Base-by-base conservation (phyloP, 192 early-diverging fungal genomes). In the Funneliformis mosseae region DNA sequence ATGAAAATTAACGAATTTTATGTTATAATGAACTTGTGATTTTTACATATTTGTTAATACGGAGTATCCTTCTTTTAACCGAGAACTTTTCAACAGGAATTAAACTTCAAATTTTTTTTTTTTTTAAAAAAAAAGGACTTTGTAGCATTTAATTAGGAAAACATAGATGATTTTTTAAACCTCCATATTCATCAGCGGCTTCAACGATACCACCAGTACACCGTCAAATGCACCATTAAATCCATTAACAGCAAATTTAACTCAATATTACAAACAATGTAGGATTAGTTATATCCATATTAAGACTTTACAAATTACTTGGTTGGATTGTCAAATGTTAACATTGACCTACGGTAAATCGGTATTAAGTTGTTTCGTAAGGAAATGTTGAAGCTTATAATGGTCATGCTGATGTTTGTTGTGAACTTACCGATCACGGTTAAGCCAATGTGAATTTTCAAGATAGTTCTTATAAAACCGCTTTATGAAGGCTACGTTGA, bases 321-420 rank as follows among this genome's bases (percentile, higher is more conserved):
- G 41, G 38, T 83, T 33, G 28, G 62, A 9, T 28, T 84, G 16
- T 76, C 74, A 12, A 74, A 59, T 14, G 72, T 84, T 28, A 23
- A 81, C 28, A 55, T 83, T 7, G 80, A 86, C 50, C 64, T 83
- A 87, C 28, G 85, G 85, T 38, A 83, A 87, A 50, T 82, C 85
- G 1, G 1, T 84, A 87, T 63, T 83, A 87, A 67, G 85, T 83
- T 5, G 76, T 83, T 12, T 79, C 83, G 3, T 77, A 77, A 28
- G 83, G 83, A 12, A 80, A 77, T 48, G 78, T 78, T 55, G 83
- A 87, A 63, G 83, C 83, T 12, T 88, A 89, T 72, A 88, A 91
- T 63, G 87, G 86, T 1, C 85, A 88, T 60, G 71, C 81, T 4
- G 79, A 85, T 8, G 84, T 91, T 7, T 87, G 86, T 12, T 74